Percentiles rank a stretch among this genome's conserved stretches.
These are phyloP conservation scores for Blastocystis sp. DNA, from an alignment of 352 stramenopile species.

Conservation along the genomic window DNA sequence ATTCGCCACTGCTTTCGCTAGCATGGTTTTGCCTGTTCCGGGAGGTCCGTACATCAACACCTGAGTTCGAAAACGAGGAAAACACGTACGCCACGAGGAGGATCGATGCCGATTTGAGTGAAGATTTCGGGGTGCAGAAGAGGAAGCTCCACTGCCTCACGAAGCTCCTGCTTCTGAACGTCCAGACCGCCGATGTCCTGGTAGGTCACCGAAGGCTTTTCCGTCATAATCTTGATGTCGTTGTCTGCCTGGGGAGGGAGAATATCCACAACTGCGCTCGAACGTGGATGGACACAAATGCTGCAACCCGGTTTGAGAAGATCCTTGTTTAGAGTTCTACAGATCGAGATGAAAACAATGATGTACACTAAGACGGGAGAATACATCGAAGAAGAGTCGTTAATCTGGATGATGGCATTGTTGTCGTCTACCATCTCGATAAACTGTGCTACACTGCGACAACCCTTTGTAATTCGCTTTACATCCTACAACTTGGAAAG, in stretches of 20 bases:
- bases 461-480: conserved; percentile 97
- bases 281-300: conserved; percentile 94
- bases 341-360: conserved; percentile 69
- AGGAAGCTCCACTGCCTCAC: conserved; percentile 96
- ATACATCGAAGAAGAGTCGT: conserved; percentile 94
- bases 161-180: conserved; percentile 95
- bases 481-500: conserved; percentile 73
- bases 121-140: conserved; percentile 98
- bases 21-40: conserved; percentile 92
- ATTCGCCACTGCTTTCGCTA: conserved; percentile 98
- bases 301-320: conserved; percentile 96
- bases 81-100: conserved; percentile 85
- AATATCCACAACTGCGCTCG: conserved; percentile 95
- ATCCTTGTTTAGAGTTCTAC: conserved; percentile 89
- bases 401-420: conserved; percentile 88
- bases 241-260: conserved; percentile 96
- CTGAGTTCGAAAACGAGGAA: neutral
- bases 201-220: conserved; percentile 94
- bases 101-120: conserved; percentile 99
- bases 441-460: conserved; percentile 99
- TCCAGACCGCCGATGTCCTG: conserved; percentile 98
- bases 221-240: conserved; percentile 96
- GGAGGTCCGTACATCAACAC: conserved; percentile 66
- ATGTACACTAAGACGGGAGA: conserved; percentile 5
- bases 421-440: conserved; percentile 99